These are phyloP conservation scores for Apophysomyces ossiformis DNA, from an alignment of 371 early-diverging fungal genomes.

Conservation along the genomic window DNA sequence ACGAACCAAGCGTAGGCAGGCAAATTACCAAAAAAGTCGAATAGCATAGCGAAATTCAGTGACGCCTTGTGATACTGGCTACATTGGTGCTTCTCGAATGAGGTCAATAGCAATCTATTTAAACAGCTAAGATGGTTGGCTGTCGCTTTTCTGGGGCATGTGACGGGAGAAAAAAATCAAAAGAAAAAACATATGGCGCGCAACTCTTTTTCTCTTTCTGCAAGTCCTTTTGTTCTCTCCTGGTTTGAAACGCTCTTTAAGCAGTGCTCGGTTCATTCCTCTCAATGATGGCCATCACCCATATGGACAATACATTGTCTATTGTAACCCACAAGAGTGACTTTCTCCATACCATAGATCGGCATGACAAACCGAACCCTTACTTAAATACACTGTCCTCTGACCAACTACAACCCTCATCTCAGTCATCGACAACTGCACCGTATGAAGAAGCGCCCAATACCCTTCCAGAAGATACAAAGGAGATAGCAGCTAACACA, in stretches of 20 bases:
- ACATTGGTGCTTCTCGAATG: background rate
- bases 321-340: background rate
- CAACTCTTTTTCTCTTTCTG: background rate
- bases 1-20: background rate
- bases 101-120: background rate
- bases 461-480: background rate
- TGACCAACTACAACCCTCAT: slow-evolving; percentile 6
- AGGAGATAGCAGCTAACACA: background rate
- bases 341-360: background rate
- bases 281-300: background rate
- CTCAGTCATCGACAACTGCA: slow-evolving; percentile 3
- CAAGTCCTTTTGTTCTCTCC: slow-evolving; percentile 6
- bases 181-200: slow-evolving; percentile 1
- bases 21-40: slow-evolving; percentile 1
- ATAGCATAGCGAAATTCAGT: background rate
- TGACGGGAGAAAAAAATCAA: slow-evolving; percentile 1
- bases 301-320: slow-evolving; percentile 4
- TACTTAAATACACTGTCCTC: background rate
- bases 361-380: background rate
- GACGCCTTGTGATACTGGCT: slow-evolving; percentile 5
- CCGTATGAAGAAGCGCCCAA: background rate
- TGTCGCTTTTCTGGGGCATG: slow-evolving; percentile 4
- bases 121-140: slow-evolving; percentile 7
- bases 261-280: background rate
- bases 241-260: background rate